Evolutionary conservation across 305 asterid species (phyloP), one percentile per base, ranked within the genome.

Genomic region (Fraxinus ornus): DNA sequence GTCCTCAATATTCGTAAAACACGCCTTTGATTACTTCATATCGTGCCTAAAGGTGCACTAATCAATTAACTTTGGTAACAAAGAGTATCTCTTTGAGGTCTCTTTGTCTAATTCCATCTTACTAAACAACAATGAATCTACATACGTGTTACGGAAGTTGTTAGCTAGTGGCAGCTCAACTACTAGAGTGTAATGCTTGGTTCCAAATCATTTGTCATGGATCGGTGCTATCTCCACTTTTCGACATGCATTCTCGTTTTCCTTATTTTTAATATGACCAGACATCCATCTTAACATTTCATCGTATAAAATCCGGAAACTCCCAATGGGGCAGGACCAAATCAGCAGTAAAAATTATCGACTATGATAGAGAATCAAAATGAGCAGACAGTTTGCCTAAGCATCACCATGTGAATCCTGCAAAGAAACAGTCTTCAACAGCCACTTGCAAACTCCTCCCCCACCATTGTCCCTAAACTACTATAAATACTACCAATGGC

Each of bases 371-470:
- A 71, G 52, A 79, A 78, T 82, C 75, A 84, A 81, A 80, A 85
- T 85, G 79, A 81, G 52, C 91, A 86, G 92, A 90, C 94, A 82
- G 84, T 78, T 83, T 74, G 85, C 88, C 84, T 92, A 80, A 90
- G 87, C 92, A 88, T 87, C 83, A 89, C 89, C 97, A 90, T 89
- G 97, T 90, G 90, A 87, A 89, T 91, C 91, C 64, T 87, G 84
- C 85, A 78, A 49, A 72, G 66, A 49, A 88, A 81, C 90, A 87
- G 87, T 85, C 88, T 87, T 89, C 91, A 89, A 87, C 88, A 82
- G 82, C 82, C 83, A 75, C 77, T 73, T 71, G 24, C 85, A 60
- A 44, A 47, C 47, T 66, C 84, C 84, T 72, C 64, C 78, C 83
- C 71, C 79, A 62, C 83, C 79, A 60, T 66, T 85, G 83, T 86